A percentile compares a stretch with the other conserved stretches of the same genome.
phyloP scores from a whole-genome alignment of 2,329 filamentous ascomycete species.

The Aspergillus sclerotialis region DNA sequence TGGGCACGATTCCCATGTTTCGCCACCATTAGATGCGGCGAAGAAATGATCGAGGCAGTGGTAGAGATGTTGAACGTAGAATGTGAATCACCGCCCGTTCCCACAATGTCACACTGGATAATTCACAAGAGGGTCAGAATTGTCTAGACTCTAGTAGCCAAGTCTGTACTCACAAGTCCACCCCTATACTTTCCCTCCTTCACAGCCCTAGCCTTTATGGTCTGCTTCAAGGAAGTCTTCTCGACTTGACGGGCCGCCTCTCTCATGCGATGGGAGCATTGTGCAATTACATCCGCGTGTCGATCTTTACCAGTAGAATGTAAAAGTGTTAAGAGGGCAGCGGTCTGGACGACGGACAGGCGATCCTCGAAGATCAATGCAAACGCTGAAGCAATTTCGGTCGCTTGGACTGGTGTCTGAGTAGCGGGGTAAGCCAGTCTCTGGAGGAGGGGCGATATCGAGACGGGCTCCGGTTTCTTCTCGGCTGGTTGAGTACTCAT shows the following conservation, averaged over 20 bases:
- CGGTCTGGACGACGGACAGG: constrained; percentile 80
- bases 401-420: constrained; percentile 55
- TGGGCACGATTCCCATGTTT: constrained; percentile 97
- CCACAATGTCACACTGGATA: constrained; percentile 78
- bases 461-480: constrained; percentile 31
- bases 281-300: constrained; percentile 75
- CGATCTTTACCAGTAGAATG: constrained; percentile 87
- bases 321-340: constrained; percentile 78
- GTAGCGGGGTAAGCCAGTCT: constrained; percentile 37
- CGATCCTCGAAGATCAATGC: constrained; percentile 86
- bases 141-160: background rate
- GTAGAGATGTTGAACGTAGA: constrained; percentile 99
- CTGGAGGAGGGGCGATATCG: constrained; percentile 43
- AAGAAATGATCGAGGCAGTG: constrained; percentile 85
- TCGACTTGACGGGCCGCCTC: constrained; percentile 69
- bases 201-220: constrained; percentile 54
- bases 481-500: constrained; percentile 18
- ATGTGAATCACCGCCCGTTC: constrained; percentile 91
- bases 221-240: constrained; percentile 50
- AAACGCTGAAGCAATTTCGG: constrained; percentile 84
- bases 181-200: constrained; percentile 71
- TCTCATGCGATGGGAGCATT: constrained; percentile 78
- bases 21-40: constrained; percentile 73
- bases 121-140: constrained; percentile 4
- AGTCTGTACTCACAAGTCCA: constrained; percentile 60